Percentiles rank a stretch among this genome's conserved stretches.
These are phyloP conservation scores for Termitomyces sp. DNA, from an alignment of 768 basidiomycete species.

Conservation along the genomic window DNA sequence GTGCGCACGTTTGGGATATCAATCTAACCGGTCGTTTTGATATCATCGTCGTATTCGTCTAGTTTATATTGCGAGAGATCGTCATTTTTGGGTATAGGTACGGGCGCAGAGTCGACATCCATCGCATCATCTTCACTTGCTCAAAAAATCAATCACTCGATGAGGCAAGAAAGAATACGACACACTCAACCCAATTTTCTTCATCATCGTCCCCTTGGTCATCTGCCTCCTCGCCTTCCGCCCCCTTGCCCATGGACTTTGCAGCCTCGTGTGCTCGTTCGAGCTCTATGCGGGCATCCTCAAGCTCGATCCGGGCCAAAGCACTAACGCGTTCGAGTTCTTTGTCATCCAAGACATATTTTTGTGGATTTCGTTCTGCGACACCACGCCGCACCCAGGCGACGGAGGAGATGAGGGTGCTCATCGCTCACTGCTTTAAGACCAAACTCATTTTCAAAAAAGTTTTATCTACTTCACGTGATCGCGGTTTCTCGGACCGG, in stretches of 20 bases:
- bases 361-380: constrained; percentile 68
- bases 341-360: constrained; percentile 86
- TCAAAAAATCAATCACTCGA: constrained; percentile 12
- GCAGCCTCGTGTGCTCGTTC: constrained; percentile 78
- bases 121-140: constrained; percentile 49
- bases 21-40: constrained; percentile 28
- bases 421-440: constrained; percentile 40
- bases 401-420: constrained; percentile 70
- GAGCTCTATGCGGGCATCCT: constrained; percentile 85
- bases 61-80: constrained; percentile 87
- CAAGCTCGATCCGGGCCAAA: constrained; percentile 82
- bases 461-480: constrained; percentile 17
- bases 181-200: constrained; percentile 87
- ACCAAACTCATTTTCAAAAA: constrained; percentile 1
- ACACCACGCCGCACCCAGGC: constrained; percentile 84
- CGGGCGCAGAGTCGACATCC: constrained; percentile 49
- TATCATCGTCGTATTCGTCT: constrained; percentile 90
- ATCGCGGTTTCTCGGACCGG: constrained; percentile 10
- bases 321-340: constrained; percentile 89
- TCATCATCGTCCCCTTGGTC: constrained; percentile 51
- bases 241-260: constrained; percentile 63
- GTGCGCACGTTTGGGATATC: background rate
- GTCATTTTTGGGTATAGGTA: constrained; percentile 38
- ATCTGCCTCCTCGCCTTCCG: constrained; percentile 64
- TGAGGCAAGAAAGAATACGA: constrained; percentile 20